A percentile compares a stretch with the other conserved stretches of the same genome.
Conservation (phyloP, 768 basidiomycete genomes). For the Mycena galopus region DNA sequence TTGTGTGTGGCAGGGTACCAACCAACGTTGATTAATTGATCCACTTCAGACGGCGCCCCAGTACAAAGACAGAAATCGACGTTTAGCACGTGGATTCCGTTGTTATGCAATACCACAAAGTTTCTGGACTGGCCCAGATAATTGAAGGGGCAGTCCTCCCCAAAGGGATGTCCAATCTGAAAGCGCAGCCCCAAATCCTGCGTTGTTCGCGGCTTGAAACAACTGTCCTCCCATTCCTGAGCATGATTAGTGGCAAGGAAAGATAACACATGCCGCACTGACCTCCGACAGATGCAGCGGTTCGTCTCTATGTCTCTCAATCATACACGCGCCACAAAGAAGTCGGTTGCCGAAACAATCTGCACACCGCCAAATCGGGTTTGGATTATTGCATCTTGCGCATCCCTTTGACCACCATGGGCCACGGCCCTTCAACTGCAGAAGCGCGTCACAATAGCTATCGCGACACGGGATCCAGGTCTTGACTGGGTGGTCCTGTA, state of each 20-base stretch:
- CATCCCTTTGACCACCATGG: constrained; percentile 19
- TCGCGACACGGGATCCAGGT: constrained; percentile 11
- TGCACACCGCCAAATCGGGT: constrained; percentile 23
- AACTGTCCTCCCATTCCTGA: constrained; percentile 38
- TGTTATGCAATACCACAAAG: constrained; percentile 39
- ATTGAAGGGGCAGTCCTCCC: constrained; percentile 28
- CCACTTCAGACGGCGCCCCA: not conserved
- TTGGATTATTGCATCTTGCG: not conserved
- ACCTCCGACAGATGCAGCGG: constrained; percentile 40
- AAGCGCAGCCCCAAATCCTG: constrained; percentile 18
- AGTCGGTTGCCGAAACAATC: constrained; percentile 31
- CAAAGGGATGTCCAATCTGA: constrained; percentile 38
- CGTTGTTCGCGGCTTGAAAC: constrained; percentile 27
- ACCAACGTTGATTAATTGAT: not conserved
- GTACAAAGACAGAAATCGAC: constrained; percentile 24
- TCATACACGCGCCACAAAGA: constrained; percentile 33
- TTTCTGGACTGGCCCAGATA: not conserved
- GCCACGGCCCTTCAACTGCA: constrained; percentile 36
- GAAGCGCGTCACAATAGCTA: constrained; percentile 22
- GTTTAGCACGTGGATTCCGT: constrained; percentile 37
- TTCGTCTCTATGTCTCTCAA: constrained; percentile 28
- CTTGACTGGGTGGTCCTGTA: constrained; percentile 3
- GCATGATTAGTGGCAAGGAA: too few relatives aligned
- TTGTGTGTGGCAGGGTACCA: not conserved
- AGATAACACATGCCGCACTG: too few relatives aligned